Base-by-base conservation (phyloP, 2,329 filamentous ascomycete species). In the Fusarium citri region DNA sequence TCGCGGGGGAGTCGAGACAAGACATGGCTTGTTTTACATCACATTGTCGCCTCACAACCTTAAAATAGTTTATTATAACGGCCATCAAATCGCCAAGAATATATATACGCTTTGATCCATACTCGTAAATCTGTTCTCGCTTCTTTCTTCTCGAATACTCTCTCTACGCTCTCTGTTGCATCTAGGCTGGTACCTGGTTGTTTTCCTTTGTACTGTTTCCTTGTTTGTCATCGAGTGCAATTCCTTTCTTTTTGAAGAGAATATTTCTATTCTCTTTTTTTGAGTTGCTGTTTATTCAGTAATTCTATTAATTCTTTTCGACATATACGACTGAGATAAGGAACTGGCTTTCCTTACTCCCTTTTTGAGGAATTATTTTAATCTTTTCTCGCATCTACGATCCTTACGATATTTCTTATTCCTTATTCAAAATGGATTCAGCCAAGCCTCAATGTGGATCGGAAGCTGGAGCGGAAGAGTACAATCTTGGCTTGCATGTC, bases 371-470 rank as follows among this genome's bases (percentile, higher is more conserved):
- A 50, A 41, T 20, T 14, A 40, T 28, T 49, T 23, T 56, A 22
- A 37, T 47, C 37, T 37, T 42, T 47, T 49, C 34, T 25, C 16
- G n/a, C n/a, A 8, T 42, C 1, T 15, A 59, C 60, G 46, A 51
- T 59, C 51, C 9, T 47, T 59, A 46, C 51, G 59, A 64, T 34
- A 16, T 47, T 48, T 48, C 22, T 65, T 16, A 42, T 48, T 48
- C 25, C 59, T 16, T 14, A 3, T 40, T 59, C 23, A 34, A 43
- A 20, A 66, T 66, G 63, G 61, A 66, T 28, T 50, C 64, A 16
- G 59, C 28, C 15, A 78, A 76, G 55, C 77, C 77, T 15, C 72
- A 77, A 51, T 79, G 77, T 30, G 77, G 77, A 7, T 56, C 59
- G 6, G 58, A 30, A 0, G 65, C 47, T 3, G 30, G 14, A 9